Base-by-base conservation (phyloP, 768 basidiomycete genomes). In the Cubamyces sp. region DNA sequence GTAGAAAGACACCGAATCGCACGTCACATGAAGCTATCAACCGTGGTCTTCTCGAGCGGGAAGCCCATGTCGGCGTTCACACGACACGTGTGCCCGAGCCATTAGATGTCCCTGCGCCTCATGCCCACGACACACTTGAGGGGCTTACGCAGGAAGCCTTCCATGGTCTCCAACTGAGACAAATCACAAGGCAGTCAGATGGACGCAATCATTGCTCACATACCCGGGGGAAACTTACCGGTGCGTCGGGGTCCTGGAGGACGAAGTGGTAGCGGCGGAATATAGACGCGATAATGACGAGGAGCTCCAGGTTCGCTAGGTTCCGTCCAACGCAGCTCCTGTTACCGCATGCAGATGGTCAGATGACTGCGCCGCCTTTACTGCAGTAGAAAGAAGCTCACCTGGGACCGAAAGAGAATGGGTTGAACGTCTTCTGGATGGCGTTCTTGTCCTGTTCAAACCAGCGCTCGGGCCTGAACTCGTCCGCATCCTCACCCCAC, bases 141-240 rank as follows among this genome's bases (percentile, higher is more conserved):
- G 0, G 93, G 93, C 77, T 95, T 96, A 66, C 94, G 80, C 64
- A 96, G 77, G 78, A 96, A 96, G 2, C 94, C 94, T 76, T 96
- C 94, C 16, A 85, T 78, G 1, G 88, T 92, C 40, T 84, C 79
- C 56, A 95, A 76, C 87, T 92, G 68, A 12, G 34, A 45, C 37
- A 34, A 68, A 57, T 40, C 65, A 62, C n/a, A 69, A 47, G 47
- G 26, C 25, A 14, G 50, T 52, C 43, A 55, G 19, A 3, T 60
- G 18, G 25, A n/a, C 23, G 66, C 49, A 28, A 62, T 48, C 39
- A 23, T n/a, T 7, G 57, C 8, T 68, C 16, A 54, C 65, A 54
- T 18, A 19, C 19, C 52, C 42, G 42, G 37, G 37, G 34, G 34
- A 21, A 18, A 75, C 84, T 60, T 63, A 88, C 90, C 73, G 75